A percentile compares a stretch with the other conserved stretches of the same genome.
phyloP scores from a whole-genome alignment of 129 eudicot species.

The Artemisia annua region DNA sequence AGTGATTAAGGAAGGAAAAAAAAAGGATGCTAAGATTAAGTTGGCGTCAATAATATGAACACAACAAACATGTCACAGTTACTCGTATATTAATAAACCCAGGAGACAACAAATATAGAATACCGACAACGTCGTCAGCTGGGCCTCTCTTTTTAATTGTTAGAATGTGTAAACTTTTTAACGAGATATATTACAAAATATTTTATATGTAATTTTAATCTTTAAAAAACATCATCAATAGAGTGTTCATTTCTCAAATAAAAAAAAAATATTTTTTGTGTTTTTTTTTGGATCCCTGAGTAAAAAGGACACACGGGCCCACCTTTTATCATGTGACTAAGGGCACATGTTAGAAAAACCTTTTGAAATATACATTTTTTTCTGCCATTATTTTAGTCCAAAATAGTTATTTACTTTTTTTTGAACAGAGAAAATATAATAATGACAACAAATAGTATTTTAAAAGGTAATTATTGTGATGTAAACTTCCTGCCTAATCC shows the following conservation, averaged over 20 bases:
- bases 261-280: no score
- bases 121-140: constrained; percentile 23
- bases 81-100: constrained; percentile 19
- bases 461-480: constrained; percentile 26
- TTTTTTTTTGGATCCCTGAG: no score
- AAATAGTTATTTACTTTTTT: neutral
- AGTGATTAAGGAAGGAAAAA: constrained; percentile 13
- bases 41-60: constrained; percentile 31
- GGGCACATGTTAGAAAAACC: no score
- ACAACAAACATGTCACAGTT: constrained; percentile 33
- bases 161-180: neutral
- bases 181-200: neutral
- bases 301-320: no score
- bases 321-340: no score
- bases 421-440: no score
- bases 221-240: neutral
- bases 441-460: constrained; percentile 7
- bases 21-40: constrained; percentile 19
- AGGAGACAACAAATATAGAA: constrained; percentile 30
- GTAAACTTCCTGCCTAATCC: constrained; percentile 38
- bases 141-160: constrained; percentile 2
- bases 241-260: no score
- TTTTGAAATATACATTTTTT: no score
- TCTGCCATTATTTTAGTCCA: no score
- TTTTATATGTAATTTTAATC: neutral